Evolutionary conservation across 495 filamentous ascomycete species (phyloP), one percentile per base, ranked within the genome.

Genomic region (Aspergillus ellipticus): DNA sequence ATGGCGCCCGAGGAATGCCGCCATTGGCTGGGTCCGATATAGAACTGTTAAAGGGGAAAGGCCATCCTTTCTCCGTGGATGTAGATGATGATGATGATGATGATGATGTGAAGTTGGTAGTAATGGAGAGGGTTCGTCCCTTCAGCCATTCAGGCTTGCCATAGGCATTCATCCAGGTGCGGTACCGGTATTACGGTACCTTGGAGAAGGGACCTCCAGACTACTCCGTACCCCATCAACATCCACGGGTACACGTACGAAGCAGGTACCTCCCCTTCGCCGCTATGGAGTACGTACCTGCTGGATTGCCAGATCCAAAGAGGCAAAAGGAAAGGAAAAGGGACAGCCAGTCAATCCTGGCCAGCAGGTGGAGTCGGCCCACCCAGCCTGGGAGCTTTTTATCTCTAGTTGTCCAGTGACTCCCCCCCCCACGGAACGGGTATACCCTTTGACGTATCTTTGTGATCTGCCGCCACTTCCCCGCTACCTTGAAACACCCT

Each of bases 371-470:
- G 58, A 57, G 58, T 48, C 26, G 49, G 53, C 49, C 54, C 59
- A 57, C 55, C 21, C 42, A 42, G 21, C 52, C 57, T 54, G 56
- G 53, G 41, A 54, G 49, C 20, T 49, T 56, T 64, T 58, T 46
- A 53, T 51, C 51, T 48, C 39, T 42, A 57, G 47, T 57, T 51
- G 49, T 29, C 48, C 50, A 52, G 37, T 41, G 35, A 54, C 46
- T 53, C 29, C 53, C 24, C 35, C 58, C 60, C 60, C 65, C 67
- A 66, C 64, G 59, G 64, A 58, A 64, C 69, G 67, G 67, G 68
- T 68, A 68, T 68, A 69, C 63, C 65, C 69, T 68, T 72, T 71
- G 71, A 72, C 65, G 64, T 69, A 66, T 64, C 61, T 62, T 60
- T 69, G 67, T 65, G 68, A 71, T 69, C 67, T 63, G 59, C 35